Conservation (phyloP, 179 eudicot species). For the Spinacia oleracea region DNA sequence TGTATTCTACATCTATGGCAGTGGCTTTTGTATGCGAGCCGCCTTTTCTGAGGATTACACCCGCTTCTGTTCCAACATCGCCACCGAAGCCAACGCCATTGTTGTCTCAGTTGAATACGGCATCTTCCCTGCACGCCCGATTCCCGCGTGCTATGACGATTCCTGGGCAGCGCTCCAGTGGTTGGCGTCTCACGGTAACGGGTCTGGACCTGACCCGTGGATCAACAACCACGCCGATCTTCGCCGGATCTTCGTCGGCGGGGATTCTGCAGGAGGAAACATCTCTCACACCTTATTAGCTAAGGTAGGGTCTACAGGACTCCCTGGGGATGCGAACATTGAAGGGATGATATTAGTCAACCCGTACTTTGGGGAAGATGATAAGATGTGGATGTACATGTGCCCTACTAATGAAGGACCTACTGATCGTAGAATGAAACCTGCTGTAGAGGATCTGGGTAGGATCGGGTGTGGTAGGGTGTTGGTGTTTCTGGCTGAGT, state of each 20-base stretch:
- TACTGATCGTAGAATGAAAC: slow-evolving; percentile 38
- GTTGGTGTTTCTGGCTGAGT: slow-evolving; percentile 37
- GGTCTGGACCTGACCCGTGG: slow-evolving; percentile 31
- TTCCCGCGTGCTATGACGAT: slow-evolving; percentile 47
- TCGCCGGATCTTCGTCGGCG: slow-evolving; percentile 33
- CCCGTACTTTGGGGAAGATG: slow-evolving; percentile 40
- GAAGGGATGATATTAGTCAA: slow-evolving; percentile 40
- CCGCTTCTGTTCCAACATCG: slow-evolving; percentile 20
- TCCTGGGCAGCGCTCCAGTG: slow-evolving; percentile 42
- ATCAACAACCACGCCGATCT: slow-evolving; percentile 38
- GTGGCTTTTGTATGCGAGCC: slow-evolving; percentile 39
- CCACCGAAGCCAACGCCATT: slow-evolving; percentile 29
- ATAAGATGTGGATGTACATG: slow-evolving; percentile 44
- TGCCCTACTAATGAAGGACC: slow-evolving; percentile 38
- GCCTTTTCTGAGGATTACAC: slow-evolving; percentile 35
- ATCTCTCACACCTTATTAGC: slow-evolving; percentile 30
- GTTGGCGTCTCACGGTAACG: slow-evolving; percentile 37
- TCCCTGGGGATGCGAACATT: slow-evolving; percentile 18
- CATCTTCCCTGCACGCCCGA: slow-evolving; percentile 38
- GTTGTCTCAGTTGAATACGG: slow-evolving; percentile 51
- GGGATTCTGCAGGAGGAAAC: slow-evolving; percentile 52
- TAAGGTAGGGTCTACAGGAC: slow-evolving; percentile 29
- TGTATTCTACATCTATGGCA: slow-evolving; percentile 42
- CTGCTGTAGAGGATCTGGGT: slow-evolving; percentile 35
- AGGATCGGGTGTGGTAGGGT: slow-evolving; percentile 29